Percentiles rank a stretch among this genome's conserved stretches.
phyloP scores from a whole-genome alignment of 2,329 filamentous ascomycete genomes.

The Cercospora nicotianae region DNA sequence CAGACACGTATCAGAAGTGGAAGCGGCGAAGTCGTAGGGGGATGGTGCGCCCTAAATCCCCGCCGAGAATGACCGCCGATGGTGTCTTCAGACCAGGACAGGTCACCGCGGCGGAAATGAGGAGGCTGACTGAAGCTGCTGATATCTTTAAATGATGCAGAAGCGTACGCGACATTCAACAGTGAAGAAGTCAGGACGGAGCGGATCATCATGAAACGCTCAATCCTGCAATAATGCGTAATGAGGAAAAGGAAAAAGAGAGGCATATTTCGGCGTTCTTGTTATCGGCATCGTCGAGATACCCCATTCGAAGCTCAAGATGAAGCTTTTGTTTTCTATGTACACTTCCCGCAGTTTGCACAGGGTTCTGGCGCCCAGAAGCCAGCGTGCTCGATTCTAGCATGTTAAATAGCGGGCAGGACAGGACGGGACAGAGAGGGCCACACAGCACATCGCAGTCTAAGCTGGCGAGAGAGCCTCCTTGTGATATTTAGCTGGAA shows the following conservation, averaged over 20 bases:
- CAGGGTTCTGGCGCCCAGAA: background rate
- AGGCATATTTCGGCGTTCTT: background rate
- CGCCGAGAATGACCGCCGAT: background rate
- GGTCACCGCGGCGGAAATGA: background rate
- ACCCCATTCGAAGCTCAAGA: background rate
- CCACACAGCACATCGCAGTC: background rate
- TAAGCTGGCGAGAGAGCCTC: slow-evolving; percentile 22
- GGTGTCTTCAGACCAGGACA: background rate
- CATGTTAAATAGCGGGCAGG: background rate
- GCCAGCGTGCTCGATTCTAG: background rate
- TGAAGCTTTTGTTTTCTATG: slow-evolving; percentile 5
- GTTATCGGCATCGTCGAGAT: slow-evolving; percentile 5
- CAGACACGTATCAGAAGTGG: background rate
- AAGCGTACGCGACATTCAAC: background rate
- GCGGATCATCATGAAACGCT: background rate
- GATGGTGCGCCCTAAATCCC: background rate
- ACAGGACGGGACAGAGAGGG: background rate
- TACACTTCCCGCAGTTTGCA: background rate
- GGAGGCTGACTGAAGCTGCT: background rate
- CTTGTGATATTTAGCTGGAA: slow-evolving; percentile 74
- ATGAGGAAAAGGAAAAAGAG: background rate
- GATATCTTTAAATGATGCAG: background rate
- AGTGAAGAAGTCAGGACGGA: background rate
- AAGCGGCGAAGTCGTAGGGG: background rate
- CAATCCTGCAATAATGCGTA: background rate